phyloP scores from a whole-genome alignment of 176 grass and related monocot species.

The Lolium multiflorum region DNA sequence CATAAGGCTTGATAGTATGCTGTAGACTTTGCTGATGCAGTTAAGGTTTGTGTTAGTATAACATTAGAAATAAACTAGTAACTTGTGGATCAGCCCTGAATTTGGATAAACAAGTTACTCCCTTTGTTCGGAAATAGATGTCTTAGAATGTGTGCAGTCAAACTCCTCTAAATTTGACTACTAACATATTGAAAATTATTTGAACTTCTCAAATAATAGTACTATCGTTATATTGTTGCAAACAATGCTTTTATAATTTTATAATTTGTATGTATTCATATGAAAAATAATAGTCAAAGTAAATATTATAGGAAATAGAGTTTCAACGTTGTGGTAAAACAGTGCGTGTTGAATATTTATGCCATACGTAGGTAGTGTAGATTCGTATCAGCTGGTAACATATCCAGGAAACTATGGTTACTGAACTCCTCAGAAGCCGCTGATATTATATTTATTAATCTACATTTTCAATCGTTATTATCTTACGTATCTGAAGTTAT shows the following conservation, averaged over 20 bases:
- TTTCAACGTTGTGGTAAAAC: constrained; percentile 11
- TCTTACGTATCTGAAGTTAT: constrained; percentile 43
- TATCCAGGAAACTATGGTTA: constrained; percentile 16
- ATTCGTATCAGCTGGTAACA: constrained; percentile 22
- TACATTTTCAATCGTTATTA: constrained; percentile 29
- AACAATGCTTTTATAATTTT: not conserved
- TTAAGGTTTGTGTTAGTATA: constrained; percentile 34
- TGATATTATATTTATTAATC: constrained; percentile 21
- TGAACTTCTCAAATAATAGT: not conserved
- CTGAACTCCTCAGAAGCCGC: constrained; percentile 24
- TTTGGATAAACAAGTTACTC: constrained; percentile 23
- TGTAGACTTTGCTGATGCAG: constrained; percentile 21
- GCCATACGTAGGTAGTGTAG: constrained; percentile 4
- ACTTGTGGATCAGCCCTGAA: constrained; percentile 22
- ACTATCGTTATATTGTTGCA: not conserved
- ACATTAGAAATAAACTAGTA: not conserved
- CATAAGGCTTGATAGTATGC: constrained; percentile 2
- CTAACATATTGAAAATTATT: not conserved
- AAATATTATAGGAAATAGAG: not conserved
- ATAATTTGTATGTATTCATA: not conserved
- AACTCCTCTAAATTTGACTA: constrained; percentile 5
- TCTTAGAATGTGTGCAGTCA: not conserved
- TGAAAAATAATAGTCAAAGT: constrained; percentile 3
- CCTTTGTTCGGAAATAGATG: not conserved
- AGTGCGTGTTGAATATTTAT: not conserved